Evolutionary conservation across 805 yeast genomes (phyloP), one percentile per base, ranked within the genome.

Genomic region (Torulaspora delbrueckii): DNA sequence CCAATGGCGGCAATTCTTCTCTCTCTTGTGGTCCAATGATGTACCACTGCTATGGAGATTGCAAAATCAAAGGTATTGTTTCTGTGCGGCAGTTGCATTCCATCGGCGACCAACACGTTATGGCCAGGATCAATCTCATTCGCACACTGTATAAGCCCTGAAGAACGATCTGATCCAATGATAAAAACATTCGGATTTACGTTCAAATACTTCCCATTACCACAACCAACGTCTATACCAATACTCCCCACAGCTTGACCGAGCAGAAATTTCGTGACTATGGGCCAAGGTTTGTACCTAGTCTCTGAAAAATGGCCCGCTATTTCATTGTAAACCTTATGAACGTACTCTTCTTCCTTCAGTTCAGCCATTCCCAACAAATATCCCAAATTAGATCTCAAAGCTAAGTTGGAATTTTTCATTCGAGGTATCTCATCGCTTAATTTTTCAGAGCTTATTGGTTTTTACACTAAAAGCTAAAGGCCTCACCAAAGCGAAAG

Each of bases 171-270:
- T 22, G 78, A 71, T 0, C 96, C 98, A 13, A 91, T 63, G 24
- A 90, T 74, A 57, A 64, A 82, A 3, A 91, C 63, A 37, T 84
- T 73, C 7, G 75, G 71, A 63, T 91, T 90, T 9, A 89, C 76
- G 1, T 76, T 76, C 33, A 91, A 64, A 61, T 93, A 93, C 61
- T 93, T 93, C 2, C 99, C 99, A 63, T 93, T 93, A 3, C 99
- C 99, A 65, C 98, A 91, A 0, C 99, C 99, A 16, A 91, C 87
- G 67, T 93, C 99, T 24, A 89, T 72, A 1, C 99, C 99, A 0
- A 91, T 51, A 1, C 82, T 68, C 35, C 87, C 84, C 5, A 68
- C 67, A 0, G 61, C 48, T 55, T 78, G 76, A 1, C 65, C 54
- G 8, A 55, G 59, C 37, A 93, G 66, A 59, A 84, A 93, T 48